Evolutionary conservation across 139 green algal genomes (phyloP), one percentile per base, ranked within the genome.

Genomic region (Auxenochlorella pyrenoidosa): DNA sequence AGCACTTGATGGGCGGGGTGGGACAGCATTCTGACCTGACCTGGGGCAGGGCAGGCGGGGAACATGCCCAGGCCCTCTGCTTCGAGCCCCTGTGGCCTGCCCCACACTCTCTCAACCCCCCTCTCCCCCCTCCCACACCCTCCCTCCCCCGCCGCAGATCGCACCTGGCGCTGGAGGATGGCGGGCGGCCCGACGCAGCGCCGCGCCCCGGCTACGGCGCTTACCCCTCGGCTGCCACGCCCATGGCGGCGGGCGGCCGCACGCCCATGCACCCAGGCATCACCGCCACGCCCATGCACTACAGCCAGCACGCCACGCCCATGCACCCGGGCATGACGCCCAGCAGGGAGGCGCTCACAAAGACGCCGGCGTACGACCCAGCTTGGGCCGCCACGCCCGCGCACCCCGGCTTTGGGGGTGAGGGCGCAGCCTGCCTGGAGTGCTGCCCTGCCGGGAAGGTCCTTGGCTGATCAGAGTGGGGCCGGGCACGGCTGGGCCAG

Each of bases 271-370:
- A 94, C 84, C 81, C 84, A 16, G 91, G 91, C 68, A 86, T 86
- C 38, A 84, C 32, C 24, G 88, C 86, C 76, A 94, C 92, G 18
- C 92, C 92, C 63, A 77, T 82, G 63, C 89, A 94, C 60, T 83
- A 90, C 83, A 87, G 36, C 51, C 36, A 51, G 22, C 76, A 44
- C 54, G 68, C 86, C 30, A 95, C 91, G 21, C 92, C 91, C 2
- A 40, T 92, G 88, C 93, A 96, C 77, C 93, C 94, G 19, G 86
- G 83, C 79, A 94, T 95, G 88, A 97, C 94, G 34, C 94, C 94
- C 30, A 72, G 83, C 0, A 86, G 94, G 70, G 89, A 92, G 28
- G 60, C 84, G 6, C 82, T 91, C 8, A 92, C 88, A 70, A 90
- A 93, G 72, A 95, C 94, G 41, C 94, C 94, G 30, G 89, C 89